Conservation (phyloP, 805 yeast species). For the Teunomyces kruisii region DNA sequence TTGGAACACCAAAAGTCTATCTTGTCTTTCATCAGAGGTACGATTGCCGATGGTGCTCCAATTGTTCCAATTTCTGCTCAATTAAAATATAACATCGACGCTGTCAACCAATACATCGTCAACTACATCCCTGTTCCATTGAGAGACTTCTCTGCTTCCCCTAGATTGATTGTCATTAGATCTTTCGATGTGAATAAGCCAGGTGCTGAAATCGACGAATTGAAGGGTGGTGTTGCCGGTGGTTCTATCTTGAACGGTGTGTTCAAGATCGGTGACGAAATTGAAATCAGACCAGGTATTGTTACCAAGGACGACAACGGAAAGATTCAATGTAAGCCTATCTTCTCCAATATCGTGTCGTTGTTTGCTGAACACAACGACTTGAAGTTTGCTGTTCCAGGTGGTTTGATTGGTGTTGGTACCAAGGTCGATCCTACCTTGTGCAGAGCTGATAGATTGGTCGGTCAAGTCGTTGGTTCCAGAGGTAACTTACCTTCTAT, state of each 20-base stretch:
- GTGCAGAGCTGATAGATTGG: slow-evolving; percentile 98
- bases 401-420: slow-evolving; percentile 99
- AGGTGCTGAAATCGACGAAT: slow-evolving; percentile 94
- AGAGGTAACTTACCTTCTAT: slow-evolving; percentile 94
- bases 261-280: slow-evolving; percentile 94
- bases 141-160: slow-evolving; percentile 91
- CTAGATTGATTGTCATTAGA: slow-evolving; percentile 94
- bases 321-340: slow-evolving; percentile 92
- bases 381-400: slow-evolving; percentile 98
- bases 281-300: slow-evolving; percentile 98
- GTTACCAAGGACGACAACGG: slow-evolving; percentile 90
- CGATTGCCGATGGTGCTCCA: slow-evolving; percentile 99
- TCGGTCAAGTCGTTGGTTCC: slow-evolving; percentile 98
- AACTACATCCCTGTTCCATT: slow-evolving; percentile 94
- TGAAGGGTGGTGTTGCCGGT: slow-evolving; percentile 99
- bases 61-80: slow-evolving; percentile 98
- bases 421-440: slow-evolving; percentile 97
- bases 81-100: slow-evolving; percentile 96
- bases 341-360: slow-evolving; percentile 89
- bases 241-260: slow-evolving; percentile 98
- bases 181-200: slow-evolving; percentile 99
- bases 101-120: slow-evolving; percentile 94
- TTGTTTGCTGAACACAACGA: slow-evolving; percentile 97
- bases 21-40: slow-evolving; percentile 90
- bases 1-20: slow-evolving; percentile 93